Percentiles rank a stretch among this genome's conserved stretches.
phyloP scores from a whole-genome alignment of 2,329 filamentous ascomycete genomes.

The Colletotrichum phormii region DNA sequence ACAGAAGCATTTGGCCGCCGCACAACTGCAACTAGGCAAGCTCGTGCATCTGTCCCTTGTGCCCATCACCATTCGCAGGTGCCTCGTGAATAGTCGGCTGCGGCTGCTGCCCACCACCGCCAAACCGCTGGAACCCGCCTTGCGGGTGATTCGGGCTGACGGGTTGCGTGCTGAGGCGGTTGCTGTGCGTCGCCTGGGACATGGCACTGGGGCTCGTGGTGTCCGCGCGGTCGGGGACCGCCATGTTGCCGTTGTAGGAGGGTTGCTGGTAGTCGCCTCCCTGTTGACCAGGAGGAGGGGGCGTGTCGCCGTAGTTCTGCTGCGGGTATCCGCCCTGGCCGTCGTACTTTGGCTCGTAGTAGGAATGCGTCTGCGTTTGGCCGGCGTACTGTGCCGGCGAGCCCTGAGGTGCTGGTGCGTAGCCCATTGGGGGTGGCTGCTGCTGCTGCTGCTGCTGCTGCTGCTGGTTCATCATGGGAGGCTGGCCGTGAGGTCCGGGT shows the following conservation, averaged over 20 bases:
- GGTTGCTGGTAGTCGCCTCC: constrained; percentile 15
- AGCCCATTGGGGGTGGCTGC: constrained; percentile 4
- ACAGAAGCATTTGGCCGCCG: background rate
- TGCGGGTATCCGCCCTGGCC: constrained; percentile 30
- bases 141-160: constrained; percentile 36
- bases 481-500: background rate
- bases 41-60: constrained; percentile 55
- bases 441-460: background rate
- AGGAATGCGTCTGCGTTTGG: constrained; percentile 31
- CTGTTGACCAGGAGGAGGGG: constrained; percentile 28
- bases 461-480: constrained; percentile 17
- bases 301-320: constrained; percentile 37
- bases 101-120: constrained; percentile 36
- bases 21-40: constrained; percentile 43
- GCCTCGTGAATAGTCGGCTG: constrained; percentile 51
- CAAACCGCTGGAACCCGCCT: constrained; percentile 38
- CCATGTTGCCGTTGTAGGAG: constrained; percentile 37
- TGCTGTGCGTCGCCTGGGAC: constrained; percentile 17
- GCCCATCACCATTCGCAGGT: constrained; percentile 48
- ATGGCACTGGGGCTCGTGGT: constrained; percentile 34
- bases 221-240: constrained; percentile 32
- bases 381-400: constrained; percentile 14
- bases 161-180: constrained; percentile 32
- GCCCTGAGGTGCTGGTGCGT: background rate
- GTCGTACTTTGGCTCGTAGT: constrained; percentile 45